These are phyloP conservation scores for Solanum virginianum DNA, from an alignment of 257 asterid genomes.

Conservation along the genomic window DNA sequence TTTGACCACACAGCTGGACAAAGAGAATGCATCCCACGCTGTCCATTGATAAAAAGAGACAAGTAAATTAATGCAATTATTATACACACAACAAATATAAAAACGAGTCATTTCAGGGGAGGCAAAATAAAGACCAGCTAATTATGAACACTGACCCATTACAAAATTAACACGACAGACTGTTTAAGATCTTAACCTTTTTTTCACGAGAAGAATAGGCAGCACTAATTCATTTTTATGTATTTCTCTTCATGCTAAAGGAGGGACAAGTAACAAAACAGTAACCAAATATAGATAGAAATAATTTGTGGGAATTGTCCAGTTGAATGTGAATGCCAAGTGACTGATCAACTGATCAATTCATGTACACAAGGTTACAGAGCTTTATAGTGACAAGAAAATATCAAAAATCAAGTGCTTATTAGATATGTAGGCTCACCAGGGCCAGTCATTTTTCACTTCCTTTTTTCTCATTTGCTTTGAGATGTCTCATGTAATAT, in stretches of 20 bases:
- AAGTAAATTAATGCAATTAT: not conserved
- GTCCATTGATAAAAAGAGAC: conserved; percentile 13
- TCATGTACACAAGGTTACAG: not conserved
- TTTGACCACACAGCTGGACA: conserved; percentile 99
- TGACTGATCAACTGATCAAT: not conserved
- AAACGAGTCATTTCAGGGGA: not conserved
- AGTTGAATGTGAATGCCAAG: not conserved
- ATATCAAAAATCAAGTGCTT: not conserved
- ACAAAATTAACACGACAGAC: not conserved
- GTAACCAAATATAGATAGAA: not conserved
- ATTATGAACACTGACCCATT: not conserved
- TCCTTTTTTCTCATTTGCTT: not conserved
- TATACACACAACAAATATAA: not conserved
- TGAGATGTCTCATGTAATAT: not conserved
- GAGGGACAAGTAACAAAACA: not conserved
- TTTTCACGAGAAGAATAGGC: not conserved
- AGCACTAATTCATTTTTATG: not conserved
- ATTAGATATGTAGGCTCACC: not conserved
- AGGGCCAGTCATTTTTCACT: not conserved
- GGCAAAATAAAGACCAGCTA: not conserved
- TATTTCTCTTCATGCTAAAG: not conserved
- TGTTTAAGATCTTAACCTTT: not conserved
- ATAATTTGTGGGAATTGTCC: not conserved
- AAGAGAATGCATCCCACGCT: conserved; percentile 93
- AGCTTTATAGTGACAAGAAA: not conserved